phyloP scores from a whole-genome alignment of 306 rosid genomes.

The Carpinus viminea region DNA sequence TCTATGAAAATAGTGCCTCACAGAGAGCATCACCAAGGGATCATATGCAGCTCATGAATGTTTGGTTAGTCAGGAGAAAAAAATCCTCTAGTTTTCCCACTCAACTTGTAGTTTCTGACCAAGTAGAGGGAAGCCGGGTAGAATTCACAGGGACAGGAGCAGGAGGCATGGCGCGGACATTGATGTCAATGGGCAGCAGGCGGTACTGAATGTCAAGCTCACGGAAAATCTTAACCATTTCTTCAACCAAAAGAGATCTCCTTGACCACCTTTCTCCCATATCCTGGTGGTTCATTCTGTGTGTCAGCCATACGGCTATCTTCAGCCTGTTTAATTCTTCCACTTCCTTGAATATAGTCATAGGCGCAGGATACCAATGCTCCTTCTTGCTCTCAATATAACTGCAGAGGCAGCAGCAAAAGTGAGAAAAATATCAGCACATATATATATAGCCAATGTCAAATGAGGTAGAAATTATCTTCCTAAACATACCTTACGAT shows the following conservation, averaged over 20 bases:
- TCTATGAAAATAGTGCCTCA: conserved; percentile 1
- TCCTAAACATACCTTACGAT: conserved; percentile 49
- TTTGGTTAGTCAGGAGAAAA: background rate
- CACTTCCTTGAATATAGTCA: conserved; percentile 57
- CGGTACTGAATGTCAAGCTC: conserved; percentile 84
- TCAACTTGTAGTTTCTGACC: conserved; percentile 44
- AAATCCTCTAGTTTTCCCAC: conserved; percentile 1
- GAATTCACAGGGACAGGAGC: conserved; percentile 22
- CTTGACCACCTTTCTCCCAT: conserved; percentile 72
- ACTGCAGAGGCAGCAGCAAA: conserved; percentile 46
- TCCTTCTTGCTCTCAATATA: conserved; percentile 78
- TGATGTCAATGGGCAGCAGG: conserved; percentile 65
- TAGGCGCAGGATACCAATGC: conserved; percentile 77
- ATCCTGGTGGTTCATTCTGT: conserved; percentile 84
- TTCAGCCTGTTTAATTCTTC: conserved; percentile 53
- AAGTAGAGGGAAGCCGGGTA: conserved; percentile 50
- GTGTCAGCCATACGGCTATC: conserved; percentile 70
- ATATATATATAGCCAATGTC: too few species aligned
- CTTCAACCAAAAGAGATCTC: conserved; percentile 70
- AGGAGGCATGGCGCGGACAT: conserved; percentile 57
- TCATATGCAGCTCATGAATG: background rate
- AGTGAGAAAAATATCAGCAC: background rate
- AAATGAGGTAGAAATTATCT: background rate
- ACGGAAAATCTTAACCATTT: conserved; percentile 64
- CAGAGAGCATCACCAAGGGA: background rate